Conservation (phyloP, 768 basidiomycete genomes). For the Lyophyllum semitale region DNA sequence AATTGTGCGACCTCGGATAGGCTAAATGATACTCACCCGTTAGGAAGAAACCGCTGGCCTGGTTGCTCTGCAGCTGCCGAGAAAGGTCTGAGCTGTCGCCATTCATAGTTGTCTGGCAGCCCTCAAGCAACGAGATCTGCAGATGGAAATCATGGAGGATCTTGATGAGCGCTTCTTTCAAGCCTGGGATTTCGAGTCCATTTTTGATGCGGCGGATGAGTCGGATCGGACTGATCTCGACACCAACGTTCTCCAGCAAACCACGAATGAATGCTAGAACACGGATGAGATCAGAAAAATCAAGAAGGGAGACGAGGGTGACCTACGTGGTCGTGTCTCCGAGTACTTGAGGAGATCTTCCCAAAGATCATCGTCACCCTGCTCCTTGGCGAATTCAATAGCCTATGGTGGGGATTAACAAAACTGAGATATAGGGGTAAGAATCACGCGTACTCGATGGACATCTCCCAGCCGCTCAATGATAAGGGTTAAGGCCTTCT, state of each 20-base stretch:
- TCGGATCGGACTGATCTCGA: conserved; percentile 93
- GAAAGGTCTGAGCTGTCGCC: conserved; percentile 81
- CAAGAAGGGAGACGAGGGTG: neutral
- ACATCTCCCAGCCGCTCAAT: conserved; percentile 96
- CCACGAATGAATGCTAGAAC: conserved; percentile 87
- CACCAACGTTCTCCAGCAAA: conserved; percentile 92
- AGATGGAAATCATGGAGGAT: conserved; percentile 96
- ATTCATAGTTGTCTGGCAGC: conserved; percentile 85
- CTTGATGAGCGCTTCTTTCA: conserved; percentile 94
- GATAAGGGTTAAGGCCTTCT: conserved; percentile 89
- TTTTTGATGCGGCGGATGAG: conserved; percentile 95
- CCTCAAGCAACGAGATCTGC: conserved; percentile 90
- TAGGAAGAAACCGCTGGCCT: conserved; percentile 79
- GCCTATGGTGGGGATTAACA: conserved; percentile 49
- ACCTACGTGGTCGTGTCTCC: conserved; percentile 84
- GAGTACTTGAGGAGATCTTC: conserved; percentile 94
- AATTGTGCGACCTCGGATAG: neutral
- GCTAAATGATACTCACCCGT: conserved; percentile 51
- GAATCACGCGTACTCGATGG: conserved; percentile 59
- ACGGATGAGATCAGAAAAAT: neutral
- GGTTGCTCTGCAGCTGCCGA: conserved; percentile 66
- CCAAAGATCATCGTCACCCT: conserved; percentile 96
- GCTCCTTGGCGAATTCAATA: conserved; percentile 98
- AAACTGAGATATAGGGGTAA: neutral
- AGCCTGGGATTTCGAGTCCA: conserved; percentile 92